These are phyloP conservation scores for Polyporus arcularius DNA, from an alignment of 768 basidiomycete species.

Conservation along the genomic window DNA sequence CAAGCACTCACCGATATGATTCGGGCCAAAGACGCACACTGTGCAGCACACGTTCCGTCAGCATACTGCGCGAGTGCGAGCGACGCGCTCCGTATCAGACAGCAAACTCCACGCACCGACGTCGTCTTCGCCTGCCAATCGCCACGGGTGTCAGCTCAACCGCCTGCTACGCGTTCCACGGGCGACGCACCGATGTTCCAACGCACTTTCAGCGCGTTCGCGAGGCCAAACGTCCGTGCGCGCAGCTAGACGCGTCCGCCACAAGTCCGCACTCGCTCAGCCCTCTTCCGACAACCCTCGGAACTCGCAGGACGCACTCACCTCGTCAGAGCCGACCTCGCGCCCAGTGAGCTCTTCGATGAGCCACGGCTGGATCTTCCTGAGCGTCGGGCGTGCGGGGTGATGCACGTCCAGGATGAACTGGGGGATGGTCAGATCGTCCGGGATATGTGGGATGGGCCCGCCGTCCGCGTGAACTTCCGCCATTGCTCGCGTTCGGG, in stretches of 20 bases:
- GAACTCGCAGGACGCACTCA: conserved; percentile 21
- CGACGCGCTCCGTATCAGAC: neutral
- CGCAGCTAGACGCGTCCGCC: conserved; percentile 38
- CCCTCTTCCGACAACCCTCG: neutral
- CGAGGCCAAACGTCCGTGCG: conserved; percentile 47
- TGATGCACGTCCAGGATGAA: conserved; percentile 52
- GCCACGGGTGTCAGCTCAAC: neutral
- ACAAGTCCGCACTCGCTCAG: neutral
- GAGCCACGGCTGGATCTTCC: conserved; percentile 42
- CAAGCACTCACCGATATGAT: conserved; percentile 8
- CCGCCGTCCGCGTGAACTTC: conserved; percentile 25
- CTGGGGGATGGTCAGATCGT: conserved; percentile 54
- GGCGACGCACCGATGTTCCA: conserved; percentile 44
- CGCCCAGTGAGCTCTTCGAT: conserved; percentile 53
- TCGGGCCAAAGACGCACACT: conserved; percentile 55
- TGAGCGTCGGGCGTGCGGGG: conserved; percentile 40
- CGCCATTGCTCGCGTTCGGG: conserved; percentile 12
- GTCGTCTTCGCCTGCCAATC: conserved; percentile 44
- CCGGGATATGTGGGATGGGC: conserved; percentile 43
- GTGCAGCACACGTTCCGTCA: neutral
- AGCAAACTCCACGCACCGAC: conserved; percentile 42
- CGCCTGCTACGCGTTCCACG: too few relatives aligned
- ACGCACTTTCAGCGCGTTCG: conserved; percentile 44
- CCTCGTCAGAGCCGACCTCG: conserved; percentile 43
- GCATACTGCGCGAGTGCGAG: neutral